These are phyloP conservation scores for Schwanniomyces occidentalis DNA, from an alignment of 805 yeast genomes.

Conservation along the genomic window DNA sequence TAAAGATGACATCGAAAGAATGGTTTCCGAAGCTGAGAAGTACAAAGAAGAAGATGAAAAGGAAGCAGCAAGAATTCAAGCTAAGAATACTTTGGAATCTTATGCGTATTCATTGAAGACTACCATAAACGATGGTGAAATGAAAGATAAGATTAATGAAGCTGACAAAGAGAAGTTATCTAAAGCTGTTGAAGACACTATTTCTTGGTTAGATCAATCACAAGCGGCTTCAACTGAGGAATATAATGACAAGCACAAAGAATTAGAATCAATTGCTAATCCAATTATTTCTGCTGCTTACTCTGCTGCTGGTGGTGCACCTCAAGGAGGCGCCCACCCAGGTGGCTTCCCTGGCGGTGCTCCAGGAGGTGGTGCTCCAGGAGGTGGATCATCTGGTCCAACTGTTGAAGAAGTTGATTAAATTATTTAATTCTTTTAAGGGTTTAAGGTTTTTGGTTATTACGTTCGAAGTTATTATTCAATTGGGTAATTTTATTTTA, in stretches of 20 bases:
- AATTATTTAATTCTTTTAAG: too few species aligned
- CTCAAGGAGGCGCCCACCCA: slow-evolving; percentile 56
- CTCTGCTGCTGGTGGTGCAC: slow-evolving; percentile 87
- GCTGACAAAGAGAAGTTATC: slow-evolving; percentile 67
- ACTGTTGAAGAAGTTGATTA: slow-evolving; percentile 57
- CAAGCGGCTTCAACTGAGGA: slow-evolving; percentile 93
- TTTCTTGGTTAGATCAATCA: slow-evolving; percentile 90
- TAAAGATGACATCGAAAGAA: slow-evolving; percentile 95
- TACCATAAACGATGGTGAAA: slow-evolving; percentile 53
- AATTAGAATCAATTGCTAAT: slow-evolving; percentile 91
- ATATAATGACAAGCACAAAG: slow-evolving; percentile 90
- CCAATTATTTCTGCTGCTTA: slow-evolving; percentile 97
- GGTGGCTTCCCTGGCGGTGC: slow-evolving; percentile 66
- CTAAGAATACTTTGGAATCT: slow-evolving; percentile 94
- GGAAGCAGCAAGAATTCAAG: slow-evolving; percentile 89
- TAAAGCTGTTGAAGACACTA: slow-evolving; percentile 82
- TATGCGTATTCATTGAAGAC: slow-evolving; percentile 92
- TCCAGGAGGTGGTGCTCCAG: slow-evolving; percentile 43
- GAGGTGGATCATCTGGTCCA: slow-evolving; percentile 44
- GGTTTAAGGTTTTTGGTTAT: too few species aligned
- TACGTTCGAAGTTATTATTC: too few species aligned
- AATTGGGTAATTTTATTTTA: too few species aligned
- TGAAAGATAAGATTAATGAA: slow-evolving; percentile 50
- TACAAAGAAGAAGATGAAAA: slow-evolving; percentile 94
- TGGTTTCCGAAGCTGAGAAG: slow-evolving; percentile 98